Evolutionary conservation across 2,329 filamentous ascomycete genomes (phyloP).

Genomic region (Intubia oerlemansii): DNA sequence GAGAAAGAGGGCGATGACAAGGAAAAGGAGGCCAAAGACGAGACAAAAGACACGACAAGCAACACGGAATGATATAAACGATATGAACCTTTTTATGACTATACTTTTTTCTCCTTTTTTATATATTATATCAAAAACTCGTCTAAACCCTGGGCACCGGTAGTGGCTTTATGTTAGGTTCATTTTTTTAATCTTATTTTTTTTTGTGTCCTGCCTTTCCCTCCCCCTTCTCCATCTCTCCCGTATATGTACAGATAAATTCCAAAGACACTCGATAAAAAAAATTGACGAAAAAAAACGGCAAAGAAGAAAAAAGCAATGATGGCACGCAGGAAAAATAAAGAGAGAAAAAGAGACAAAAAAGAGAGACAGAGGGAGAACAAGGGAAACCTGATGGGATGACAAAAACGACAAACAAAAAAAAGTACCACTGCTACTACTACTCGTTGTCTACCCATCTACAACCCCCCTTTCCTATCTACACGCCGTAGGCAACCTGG

Average conservation of each 20-base stretch:
- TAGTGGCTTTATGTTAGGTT: no score
- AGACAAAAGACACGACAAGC: neutral
- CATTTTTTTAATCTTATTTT: conserved; percentile 3
- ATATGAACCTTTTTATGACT: no score
- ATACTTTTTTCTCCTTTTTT: neutral
- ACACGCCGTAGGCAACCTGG: conserved; percentile 37
- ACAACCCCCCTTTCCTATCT: no score
- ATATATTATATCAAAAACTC: no score
- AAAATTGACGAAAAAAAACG: neutral
- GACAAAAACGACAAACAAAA: no score
- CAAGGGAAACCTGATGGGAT: no score
- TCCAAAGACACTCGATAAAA: conserved; percentile 1
- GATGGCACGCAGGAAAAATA: neutral
- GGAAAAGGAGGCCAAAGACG: no score
- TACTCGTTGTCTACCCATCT: no score
- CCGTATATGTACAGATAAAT: conserved; percentile 10
- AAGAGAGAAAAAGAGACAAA: neutral
- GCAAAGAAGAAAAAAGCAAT: conserved; percentile 1
- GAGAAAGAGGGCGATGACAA: neutral
- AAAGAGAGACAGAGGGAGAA: conserved; percentile 1
- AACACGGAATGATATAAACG: neutral
- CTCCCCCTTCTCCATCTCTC: conserved; percentile 4
- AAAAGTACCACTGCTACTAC: neutral
- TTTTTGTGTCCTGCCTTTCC: conserved; percentile 6
- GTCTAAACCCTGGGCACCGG: no score